A percentile compares a stretch with the other conserved stretches of the same genome.
These are phyloP conservation scores for Pythium vanterpoolii DNA, from an alignment of 352 stramenopile species.

Conservation along the genomic window DNA sequence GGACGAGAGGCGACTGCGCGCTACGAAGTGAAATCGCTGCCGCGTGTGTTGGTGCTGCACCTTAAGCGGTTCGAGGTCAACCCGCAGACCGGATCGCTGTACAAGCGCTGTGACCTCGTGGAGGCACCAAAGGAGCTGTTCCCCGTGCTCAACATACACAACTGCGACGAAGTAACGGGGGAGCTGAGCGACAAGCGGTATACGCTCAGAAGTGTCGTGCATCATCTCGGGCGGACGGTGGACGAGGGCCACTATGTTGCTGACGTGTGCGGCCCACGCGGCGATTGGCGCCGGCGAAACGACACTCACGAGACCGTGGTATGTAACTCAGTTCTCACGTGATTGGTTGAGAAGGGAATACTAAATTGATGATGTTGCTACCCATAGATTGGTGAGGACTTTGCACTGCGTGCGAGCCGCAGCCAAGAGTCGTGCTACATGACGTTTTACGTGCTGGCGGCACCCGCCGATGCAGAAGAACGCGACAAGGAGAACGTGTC, in stretches of 20 bases:
- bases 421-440: slow-evolving; percentile 88
- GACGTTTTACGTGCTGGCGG: slow-evolving; percentile 76
- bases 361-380: background rate
- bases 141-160: slow-evolving; percentile 22
- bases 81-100: slow-evolving; percentile 51
- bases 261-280: slow-evolving; percentile 53
- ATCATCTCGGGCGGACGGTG: slow-evolving; percentile 74
- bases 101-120: slow-evolving; percentile 81
- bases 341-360: background rate
- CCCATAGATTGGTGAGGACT: slow-evolving; percentile 70
- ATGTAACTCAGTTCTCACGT: slow-evolving; percentile 23
- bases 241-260: slow-evolving; percentile 85
- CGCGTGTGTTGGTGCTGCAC: slow-evolving; percentile 72
- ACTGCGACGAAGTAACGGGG: background rate
- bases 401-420: slow-evolving; percentile 61
- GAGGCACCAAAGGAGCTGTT: slow-evolving; percentile 36
- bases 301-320: slow-evolving; percentile 80
- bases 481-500: slow-evolving; percentile 67
- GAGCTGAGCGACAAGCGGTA: slow-evolving; percentile 12
- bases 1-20: slow-evolving; percentile 57
- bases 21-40: slow-evolving; percentile 66
- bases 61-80: slow-evolving; percentile 87
- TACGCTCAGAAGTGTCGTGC: slow-evolving; percentile 69
- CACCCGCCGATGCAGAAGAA: slow-evolving; percentile 22
- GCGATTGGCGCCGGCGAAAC: slow-evolving; percentile 73